Base-by-base conservation (phyloP, 306 rosid genomes). In the Corylus avellana region DNA sequence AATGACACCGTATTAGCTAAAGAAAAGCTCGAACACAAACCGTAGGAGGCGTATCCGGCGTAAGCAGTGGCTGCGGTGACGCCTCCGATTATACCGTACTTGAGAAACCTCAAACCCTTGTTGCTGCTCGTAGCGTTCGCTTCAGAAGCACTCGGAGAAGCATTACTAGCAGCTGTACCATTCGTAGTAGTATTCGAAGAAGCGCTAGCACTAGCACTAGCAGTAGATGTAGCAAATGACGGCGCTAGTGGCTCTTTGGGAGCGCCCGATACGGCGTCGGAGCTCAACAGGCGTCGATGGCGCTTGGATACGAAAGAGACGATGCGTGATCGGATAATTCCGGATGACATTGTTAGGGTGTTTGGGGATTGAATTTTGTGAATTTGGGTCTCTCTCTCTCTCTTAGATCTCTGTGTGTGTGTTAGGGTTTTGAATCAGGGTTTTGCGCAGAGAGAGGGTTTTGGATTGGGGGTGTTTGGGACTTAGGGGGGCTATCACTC, bases 21-120 rank as follows among this genome's bases (percentile, higher is more conserved):
- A 22, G 25, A 25, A 76, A 53, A 27, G 8, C 1, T 6, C 46
- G 46, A 42, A 9, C 73, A 14, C 78, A 10, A 80, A 86, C 92
- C 92, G 69, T 78, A 89, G 49, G 89, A 77, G 47, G 80, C 85
- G 58, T 85, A 87, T 18, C 89, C 87, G 54, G 88, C 69, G 39
- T 73, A 50, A 1, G 84, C 85, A 13, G 85, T 46, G 77, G 84
- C 86, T 10, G 86, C 90, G 2, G 87, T 83, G 74, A 89, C 73
- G 63, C 85, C 86, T 62, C 80, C 90, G 32, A 85, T 25, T 58
- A 89, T 22, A 29, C 86, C 13, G 72, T 89, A 87, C 78, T 77
- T 86, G 17, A 89, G 50, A 51, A 89, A 85, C 42, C 53, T 83
- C 87, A 77, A 70, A 0, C 85, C 29, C 46, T 77, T 85, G 2